phyloP scores from a whole-genome alignment of 1,284 basidiomycete species.

The Polyporus tsugae region DNA sequence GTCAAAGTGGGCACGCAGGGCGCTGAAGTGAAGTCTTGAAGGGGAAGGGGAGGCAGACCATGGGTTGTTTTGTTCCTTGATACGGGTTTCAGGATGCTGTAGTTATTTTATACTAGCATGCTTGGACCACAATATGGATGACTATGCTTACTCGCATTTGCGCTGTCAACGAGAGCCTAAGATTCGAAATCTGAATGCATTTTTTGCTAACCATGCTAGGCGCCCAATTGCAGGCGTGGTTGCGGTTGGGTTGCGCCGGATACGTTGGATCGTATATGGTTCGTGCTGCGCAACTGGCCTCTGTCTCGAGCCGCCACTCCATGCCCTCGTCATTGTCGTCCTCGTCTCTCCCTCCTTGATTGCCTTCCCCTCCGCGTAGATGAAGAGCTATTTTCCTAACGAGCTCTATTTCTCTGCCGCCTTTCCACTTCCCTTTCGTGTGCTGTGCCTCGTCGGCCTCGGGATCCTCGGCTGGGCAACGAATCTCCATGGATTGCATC shows the following conservation, averaged over 20 bases:
- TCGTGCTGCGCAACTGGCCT: not conserved
- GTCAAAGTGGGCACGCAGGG: too few relatives aligned
- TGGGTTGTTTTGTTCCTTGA: not conserved
- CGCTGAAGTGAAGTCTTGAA: too few relatives aligned
- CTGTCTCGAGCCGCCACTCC: not conserved
- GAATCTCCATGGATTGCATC: slow-evolving; percentile 85
- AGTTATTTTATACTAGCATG: not conserved
- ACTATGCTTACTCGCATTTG: not conserved
- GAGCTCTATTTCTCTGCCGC: slow-evolving; percentile 42
- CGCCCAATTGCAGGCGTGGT: not conserved
- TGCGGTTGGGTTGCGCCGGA: too few relatives aligned
- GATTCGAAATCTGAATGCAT: not conserved
- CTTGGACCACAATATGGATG: not conserved
- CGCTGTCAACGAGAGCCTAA: not conserved
- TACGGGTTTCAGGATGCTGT: not conserved
- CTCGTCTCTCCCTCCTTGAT: slow-evolving; percentile 17
- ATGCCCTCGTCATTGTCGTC: slow-evolving; percentile 7
- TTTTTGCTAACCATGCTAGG: not conserved
- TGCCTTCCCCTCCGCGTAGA: slow-evolving; percentile 9
- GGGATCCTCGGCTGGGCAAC: slow-evolving; percentile 61
- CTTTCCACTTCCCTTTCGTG: slow-evolving; percentile 48
- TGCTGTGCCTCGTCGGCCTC: slow-evolving; percentile 50
- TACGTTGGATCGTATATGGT: not conserved
- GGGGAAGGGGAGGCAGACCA: too few relatives aligned
- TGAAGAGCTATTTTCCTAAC: slow-evolving; percentile 32